Evolutionary conservation across 169 alveolate species (phyloP).

Genomic region (Plasmodium coatneyi): DNA sequence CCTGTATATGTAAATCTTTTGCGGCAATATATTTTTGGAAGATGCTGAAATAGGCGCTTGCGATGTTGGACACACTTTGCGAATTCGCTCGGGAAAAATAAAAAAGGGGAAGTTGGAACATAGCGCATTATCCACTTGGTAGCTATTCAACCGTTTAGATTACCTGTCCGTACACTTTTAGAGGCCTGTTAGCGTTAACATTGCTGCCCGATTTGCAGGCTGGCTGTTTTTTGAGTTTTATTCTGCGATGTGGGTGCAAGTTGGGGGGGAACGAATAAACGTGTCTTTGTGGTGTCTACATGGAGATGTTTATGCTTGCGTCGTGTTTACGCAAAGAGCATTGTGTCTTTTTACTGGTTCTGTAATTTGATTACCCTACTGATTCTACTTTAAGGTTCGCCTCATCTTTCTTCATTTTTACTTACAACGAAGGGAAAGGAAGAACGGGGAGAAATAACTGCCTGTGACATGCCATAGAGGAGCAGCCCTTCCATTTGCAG

Average conservation of each 20-base stretch:
- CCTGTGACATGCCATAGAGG: neutral
- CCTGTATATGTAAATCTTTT: neutral
- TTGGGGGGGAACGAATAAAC: neutral
- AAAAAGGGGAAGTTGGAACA: neutral
- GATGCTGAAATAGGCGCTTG: neutral
- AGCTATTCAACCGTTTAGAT: neutral
- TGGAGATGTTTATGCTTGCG: neutral
- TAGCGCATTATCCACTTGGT: neutral
- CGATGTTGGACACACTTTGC: neutral
- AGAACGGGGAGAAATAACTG: neutral
- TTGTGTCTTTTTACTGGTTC: neutral
- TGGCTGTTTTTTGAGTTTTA: neutral
- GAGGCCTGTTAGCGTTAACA: neutral
- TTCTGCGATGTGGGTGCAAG: constrained; percentile 3
- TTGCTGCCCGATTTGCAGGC: neutral
- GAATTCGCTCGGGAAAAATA: neutral
- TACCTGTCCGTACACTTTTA: neutral
- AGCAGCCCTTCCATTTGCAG: neutral
- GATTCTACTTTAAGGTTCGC: constrained; percentile 22
- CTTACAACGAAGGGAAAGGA: neutral
- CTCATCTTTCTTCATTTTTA: constrained; percentile 33
- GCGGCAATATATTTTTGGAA: neutral
- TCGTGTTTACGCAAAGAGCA: neutral
- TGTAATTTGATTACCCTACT: constrained; percentile 28
- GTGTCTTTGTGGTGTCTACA: neutral